Percentiles rank a stretch among this genome's conserved stretches.
Conservation (phyloP, 2,329 filamentous ascomycete species). For the Aspergillus fumigatiaffinis region DNA sequence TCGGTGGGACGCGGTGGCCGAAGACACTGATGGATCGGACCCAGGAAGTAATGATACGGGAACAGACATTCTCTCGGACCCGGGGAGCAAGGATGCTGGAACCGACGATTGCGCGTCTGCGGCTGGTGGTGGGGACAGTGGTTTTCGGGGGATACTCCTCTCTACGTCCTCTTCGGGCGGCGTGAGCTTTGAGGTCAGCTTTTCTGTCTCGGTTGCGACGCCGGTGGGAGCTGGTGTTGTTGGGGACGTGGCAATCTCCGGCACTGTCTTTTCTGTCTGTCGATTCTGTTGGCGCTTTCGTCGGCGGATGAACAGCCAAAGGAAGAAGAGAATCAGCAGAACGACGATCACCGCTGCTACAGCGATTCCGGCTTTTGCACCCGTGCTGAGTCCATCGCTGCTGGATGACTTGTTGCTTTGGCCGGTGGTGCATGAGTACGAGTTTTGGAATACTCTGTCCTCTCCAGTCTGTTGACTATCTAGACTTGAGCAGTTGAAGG, state of each 20-base stretch:
- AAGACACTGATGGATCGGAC: neutral
- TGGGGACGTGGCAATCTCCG: neutral
- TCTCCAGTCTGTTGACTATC: slow-evolving; percentile 8
- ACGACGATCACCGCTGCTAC: slow-evolving; percentile 40
- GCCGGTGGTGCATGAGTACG: slow-evolving; percentile 19
- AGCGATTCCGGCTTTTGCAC: slow-evolving; percentile 29
- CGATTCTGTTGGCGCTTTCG: slow-evolving; percentile 6
- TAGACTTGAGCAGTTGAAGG: slow-evolving; percentile 21
- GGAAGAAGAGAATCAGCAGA: slow-evolving; percentile 12
- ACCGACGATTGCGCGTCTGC: neutral
- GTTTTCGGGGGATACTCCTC: slow-evolving; percentile 12
- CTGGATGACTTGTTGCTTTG: neutral
- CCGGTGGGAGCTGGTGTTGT: neutral
- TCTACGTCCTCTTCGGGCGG: neutral
- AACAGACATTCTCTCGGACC: neutral
- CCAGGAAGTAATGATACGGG: neutral
- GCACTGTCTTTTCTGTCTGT: neutral
- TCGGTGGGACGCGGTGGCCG: neutral
- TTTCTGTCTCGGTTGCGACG: neutral
- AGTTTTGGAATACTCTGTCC: slow-evolving; percentile 12
- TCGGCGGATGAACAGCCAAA: slow-evolving; percentile 17
- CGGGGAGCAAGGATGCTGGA: slow-evolving; percentile 1
- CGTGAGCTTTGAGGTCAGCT: neutral
- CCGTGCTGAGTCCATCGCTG: slow-evolving; percentile 17
- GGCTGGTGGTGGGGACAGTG: slow-evolving; percentile 6